Percentiles rank a stretch among this genome's conserved stretches.
Conservation (phyloP, 2,329 filamentous ascomycete species). For the Fusarium sp. region DNA sequence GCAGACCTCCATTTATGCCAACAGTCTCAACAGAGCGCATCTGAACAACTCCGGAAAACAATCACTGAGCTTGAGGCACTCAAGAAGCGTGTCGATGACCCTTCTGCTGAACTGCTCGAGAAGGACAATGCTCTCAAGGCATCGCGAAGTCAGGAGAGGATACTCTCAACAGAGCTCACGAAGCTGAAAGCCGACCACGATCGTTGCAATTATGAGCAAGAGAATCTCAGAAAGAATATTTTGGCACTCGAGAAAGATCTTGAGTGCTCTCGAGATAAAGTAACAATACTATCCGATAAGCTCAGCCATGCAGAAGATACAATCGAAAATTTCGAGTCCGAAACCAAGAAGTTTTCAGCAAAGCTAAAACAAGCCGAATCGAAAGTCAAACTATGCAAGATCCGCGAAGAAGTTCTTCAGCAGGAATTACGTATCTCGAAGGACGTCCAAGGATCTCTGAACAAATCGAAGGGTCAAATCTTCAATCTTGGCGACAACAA, state of each 20-base stretch:
- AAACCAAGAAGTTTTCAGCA: neutral
- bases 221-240: neutral
- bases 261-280: neutral
- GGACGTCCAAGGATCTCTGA: neutral
- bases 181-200: neutral
- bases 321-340: neutral
- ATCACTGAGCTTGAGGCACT: neutral
- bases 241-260: neutral
- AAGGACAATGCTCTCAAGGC: constrained; percentile 7
- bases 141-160: constrained; percentile 8
- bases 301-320: neutral
- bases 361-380: neutral
- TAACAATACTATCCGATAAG: neutral
- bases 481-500: neutral
- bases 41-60: neutral
- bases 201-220: neutral
- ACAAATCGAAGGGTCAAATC: neutral
- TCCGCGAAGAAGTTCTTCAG: neutral
- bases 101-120: constrained; percentile 1
- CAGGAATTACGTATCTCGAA: neutral
- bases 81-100: neutral
- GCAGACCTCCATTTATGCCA: neutral
- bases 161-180: neutral
- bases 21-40: neutral
- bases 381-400: neutral